These are phyloP conservation scores for Aspergillus sp. DNA, from an alignment of 2,329 filamentous ascomycete species.

Conservation along the genomic window DNA sequence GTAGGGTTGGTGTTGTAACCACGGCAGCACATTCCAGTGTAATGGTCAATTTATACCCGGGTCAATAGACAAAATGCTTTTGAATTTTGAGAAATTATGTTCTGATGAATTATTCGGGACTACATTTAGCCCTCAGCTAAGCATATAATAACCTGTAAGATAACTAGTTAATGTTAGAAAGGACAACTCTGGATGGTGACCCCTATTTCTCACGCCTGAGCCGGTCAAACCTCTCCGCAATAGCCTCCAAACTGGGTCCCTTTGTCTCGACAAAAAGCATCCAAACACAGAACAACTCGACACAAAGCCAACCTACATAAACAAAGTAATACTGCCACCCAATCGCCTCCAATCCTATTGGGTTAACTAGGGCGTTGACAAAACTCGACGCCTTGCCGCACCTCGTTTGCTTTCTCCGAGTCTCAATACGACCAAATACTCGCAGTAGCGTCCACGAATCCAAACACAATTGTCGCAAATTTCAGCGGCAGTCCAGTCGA, in stretches of 20 bases:
- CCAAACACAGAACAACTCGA: neutral
- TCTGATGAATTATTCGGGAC: too few relatives aligned
- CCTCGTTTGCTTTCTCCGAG: neutral
- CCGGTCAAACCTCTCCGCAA: slow-evolving; percentile 27
- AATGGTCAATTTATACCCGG: too few relatives aligned
- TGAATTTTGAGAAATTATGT: too few relatives aligned
- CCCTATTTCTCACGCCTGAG: neutral
- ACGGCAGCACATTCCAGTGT: too few relatives aligned
- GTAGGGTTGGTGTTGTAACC: too few relatives aligned
- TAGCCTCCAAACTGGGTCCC: neutral
- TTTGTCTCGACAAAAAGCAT: neutral
- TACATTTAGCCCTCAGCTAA: too few relatives aligned
- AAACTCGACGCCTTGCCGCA: neutral
- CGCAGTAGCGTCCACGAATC: neutral
- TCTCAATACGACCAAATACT: slow-evolving; percentile 2
- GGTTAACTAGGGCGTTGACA: neutral
- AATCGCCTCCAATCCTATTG: neutral
- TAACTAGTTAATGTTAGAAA: too few relatives aligned
- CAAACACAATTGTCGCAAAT: too few relatives aligned
- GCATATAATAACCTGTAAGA: too few relatives aligned
- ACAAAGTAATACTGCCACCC: slow-evolving; percentile 1
- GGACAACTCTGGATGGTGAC: too few relatives aligned
- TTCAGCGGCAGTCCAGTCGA: too few relatives aligned
- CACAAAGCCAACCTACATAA: neutral
- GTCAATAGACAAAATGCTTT: too few relatives aligned